phyloP scores from a whole-genome alignment of 768 basidiomycete genomes.

The Pholiota conissans region DNA sequence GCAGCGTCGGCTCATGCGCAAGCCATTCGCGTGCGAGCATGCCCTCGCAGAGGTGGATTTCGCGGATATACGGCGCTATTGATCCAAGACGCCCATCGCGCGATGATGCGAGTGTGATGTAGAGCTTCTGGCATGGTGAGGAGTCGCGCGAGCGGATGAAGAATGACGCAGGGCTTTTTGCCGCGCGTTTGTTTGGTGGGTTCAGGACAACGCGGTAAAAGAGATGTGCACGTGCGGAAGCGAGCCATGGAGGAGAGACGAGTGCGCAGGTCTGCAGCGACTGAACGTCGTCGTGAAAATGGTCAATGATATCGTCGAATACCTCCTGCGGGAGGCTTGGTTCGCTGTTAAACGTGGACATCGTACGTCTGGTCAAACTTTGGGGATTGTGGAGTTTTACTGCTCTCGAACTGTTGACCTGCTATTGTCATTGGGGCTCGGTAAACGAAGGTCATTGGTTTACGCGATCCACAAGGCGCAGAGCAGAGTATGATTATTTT shows the following conservation, averaged over 20 bases:
- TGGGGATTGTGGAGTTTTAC: neutral
- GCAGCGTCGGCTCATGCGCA: conserved; percentile 17
- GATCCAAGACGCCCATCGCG: conserved; percentile 81
- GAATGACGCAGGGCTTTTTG: conserved; percentile 3
- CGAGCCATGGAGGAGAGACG: conserved; percentile 27
- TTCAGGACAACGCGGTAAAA: conserved; percentile 23
- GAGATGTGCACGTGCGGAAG: conserved; percentile 23
- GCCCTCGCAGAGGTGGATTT: conserved; percentile 25
- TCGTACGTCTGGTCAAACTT: neutral
- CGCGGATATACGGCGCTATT: conserved; percentile 46
- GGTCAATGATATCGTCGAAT: conserved; percentile 25
- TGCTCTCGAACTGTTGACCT: neutral
- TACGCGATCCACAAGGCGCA: neutral
- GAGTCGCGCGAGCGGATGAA: conserved; percentile 7
- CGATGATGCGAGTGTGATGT: conserved; percentile 57
- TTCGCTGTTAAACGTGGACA: neutral
- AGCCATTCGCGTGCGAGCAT: conserved; percentile 23
- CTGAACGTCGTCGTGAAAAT: conserved; percentile 21
- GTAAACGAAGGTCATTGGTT: neutral
- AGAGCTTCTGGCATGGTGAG: conserved; percentile 13
- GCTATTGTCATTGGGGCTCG: neutral
- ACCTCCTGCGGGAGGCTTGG: conserved; percentile 28
- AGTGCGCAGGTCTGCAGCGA: conserved; percentile 24
- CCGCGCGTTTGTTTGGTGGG: conserved; percentile 14
- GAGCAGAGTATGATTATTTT: neutral